Conservation (phyloP, 2,329 filamentous ascomycete genomes). For the Pseudogymnoascus sp. region DNA sequence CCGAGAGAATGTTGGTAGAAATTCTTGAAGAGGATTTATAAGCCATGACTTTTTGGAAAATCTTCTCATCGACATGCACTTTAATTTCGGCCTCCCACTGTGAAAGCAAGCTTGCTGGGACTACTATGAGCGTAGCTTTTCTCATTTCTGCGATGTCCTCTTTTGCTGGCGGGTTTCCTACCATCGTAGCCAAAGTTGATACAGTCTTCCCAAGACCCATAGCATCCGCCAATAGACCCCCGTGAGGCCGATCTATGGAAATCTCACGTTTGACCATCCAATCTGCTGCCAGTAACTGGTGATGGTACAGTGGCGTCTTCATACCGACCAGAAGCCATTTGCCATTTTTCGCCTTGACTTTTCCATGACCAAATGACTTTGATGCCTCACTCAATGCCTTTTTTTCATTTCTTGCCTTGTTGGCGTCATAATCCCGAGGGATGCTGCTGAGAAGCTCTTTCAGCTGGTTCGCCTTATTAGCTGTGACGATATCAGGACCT, state of each 20-base stretch:
- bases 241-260: slow-evolving; percentile 30
- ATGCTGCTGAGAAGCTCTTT: slow-evolving; percentile 22
- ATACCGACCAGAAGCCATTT: slow-evolving; percentile 42
- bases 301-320: slow-evolving; percentile 36
- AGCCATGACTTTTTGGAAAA: slow-evolving; percentile 20
- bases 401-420: slow-evolving; percentile 28
- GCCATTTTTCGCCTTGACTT: slow-evolving; percentile 27
- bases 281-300: slow-evolving; percentile 43
- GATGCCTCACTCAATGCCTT: slow-evolving; percentile 31
- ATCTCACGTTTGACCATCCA: slow-evolving; percentile 50
- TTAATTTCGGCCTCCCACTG: slow-evolving; percentile 27
- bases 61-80: slow-evolving; percentile 14
- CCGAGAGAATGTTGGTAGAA: slow-evolving; percentile 12
- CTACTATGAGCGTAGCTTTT: slow-evolving; percentile 26
- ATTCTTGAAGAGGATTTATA: slow-evolving; percentile 18
- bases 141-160: slow-evolving; percentile 26
- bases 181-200: slow-evolving; percentile 34
- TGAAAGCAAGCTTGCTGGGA: slow-evolving; percentile 21
- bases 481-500: slow-evolving; percentile 18
- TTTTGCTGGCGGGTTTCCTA: slow-evolving; percentile 32
- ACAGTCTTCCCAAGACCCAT: slow-evolving; percentile 62
- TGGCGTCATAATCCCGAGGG: slow-evolving; percentile 15
- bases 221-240: slow-evolving; percentile 52
- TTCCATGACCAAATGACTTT: slow-evolving; percentile 34
- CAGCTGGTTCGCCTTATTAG: slow-evolving; percentile 22